phyloP scores from a whole-genome alignment of 306 rosid genomes.

The Cucurbita pepo region DNA sequence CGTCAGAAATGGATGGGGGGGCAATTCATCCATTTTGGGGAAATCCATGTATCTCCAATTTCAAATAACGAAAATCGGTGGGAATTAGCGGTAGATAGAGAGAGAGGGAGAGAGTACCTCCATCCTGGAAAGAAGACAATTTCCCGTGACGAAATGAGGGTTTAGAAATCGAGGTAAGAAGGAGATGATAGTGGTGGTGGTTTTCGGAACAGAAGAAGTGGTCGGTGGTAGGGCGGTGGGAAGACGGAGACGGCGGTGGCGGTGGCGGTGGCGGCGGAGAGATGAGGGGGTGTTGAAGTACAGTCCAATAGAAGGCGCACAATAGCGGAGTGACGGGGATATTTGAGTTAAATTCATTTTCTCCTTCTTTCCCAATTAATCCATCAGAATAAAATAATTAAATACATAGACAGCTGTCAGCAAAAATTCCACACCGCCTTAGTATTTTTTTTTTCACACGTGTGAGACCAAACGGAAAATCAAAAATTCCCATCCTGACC shows the following conservation, averaged over 20 bases:
- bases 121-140: slow-evolving; percentile 36
- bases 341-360: slow-evolving; percentile 2
- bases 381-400: background rate
- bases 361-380: background rate
- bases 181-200: background rate
- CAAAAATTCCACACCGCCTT: background rate
- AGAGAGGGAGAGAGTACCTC: slow-evolving; percentile 32
- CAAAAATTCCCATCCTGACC: too few relatives aligned
- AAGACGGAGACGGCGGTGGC: background rate
- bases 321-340: slow-evolving; percentile 12
- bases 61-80: background rate
- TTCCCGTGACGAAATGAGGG: slow-evolving; percentile 48
- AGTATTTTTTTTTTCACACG: background rate
- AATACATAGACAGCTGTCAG: background rate
- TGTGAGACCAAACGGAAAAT: background rate
- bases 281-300: slow-evolving; percentile 8
- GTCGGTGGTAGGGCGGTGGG: slow-evolving; percentile 1
- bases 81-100: background rate
- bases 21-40: background rate
- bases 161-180: slow-evolving; percentile 18
- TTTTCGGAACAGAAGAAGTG: background rate
- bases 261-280: background rate
- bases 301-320: slow-evolving; percentile 13
- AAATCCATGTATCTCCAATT: background rate
- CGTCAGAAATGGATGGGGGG: background rate